Conservation (phyloP, 2,329 filamentous ascomycete genomes). For the Arthrocladium fulminans region DNA sequence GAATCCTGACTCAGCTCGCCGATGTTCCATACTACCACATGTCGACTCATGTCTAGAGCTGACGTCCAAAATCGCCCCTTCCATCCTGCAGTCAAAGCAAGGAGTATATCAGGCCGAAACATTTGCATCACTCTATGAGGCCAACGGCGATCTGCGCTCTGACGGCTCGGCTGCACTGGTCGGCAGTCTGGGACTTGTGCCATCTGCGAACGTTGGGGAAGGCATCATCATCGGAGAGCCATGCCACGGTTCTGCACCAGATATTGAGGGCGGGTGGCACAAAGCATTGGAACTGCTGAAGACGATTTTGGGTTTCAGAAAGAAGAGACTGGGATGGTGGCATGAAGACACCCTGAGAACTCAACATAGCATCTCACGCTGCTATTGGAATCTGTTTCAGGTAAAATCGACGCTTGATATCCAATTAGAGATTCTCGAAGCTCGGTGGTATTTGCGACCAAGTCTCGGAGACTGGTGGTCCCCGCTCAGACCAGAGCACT, state of each 20-base stretch:
- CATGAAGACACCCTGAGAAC: conserved; percentile 14
- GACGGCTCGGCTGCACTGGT: conserved; percentile 93
- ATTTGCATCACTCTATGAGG: conserved; percentile 20
- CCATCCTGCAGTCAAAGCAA: conserved; percentile 11
- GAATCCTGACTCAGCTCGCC: background rate
- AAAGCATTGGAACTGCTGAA: conserved; percentile 13
- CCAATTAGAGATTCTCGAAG: conserved; percentile 8
- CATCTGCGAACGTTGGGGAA: conserved; percentile 89
- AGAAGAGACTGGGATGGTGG: conserved; percentile 4
- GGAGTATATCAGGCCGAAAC: conserved; percentile 15
- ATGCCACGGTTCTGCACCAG: conserved; percentile 90
- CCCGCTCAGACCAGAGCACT: conserved; percentile 8
- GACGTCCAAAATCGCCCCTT: conserved; percentile 7
- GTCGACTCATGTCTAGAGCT: background rate
- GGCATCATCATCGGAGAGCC: conserved; percentile 94
- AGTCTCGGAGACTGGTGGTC: conserved; percentile 10
- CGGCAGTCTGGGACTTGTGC: conserved; percentile 83
- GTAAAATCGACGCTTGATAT: conserved; percentile 12
- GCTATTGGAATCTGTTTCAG: conserved; percentile 19
- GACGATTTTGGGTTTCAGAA: conserved; percentile 12
- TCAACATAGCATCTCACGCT: conserved; percentile 12
- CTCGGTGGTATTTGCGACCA: conserved; percentile 8
- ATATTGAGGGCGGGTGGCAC: conserved; percentile 65
- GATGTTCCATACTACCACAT: background rate
- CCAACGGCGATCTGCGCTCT: conserved; percentile 65